phyloP scores from a whole-genome alignment of 2,329 filamentous ascomycete genomes.

The Fusarium ramigenum region DNA sequence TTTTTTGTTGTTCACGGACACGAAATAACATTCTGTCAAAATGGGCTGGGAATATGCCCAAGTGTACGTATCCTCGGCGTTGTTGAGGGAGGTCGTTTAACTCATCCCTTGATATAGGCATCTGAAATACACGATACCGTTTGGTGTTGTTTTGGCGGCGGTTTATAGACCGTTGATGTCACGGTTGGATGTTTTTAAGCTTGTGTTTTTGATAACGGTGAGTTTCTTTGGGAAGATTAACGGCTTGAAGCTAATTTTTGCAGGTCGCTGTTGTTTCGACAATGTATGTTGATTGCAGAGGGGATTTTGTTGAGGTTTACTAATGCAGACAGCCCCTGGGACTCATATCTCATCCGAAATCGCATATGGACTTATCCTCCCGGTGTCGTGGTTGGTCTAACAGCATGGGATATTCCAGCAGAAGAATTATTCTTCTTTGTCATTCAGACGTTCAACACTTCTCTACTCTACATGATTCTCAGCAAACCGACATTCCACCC shows the following conservation, averaged over 20 bases:
- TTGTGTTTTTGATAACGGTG: conserved; percentile 32
- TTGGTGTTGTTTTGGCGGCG: conserved; percentile 15
- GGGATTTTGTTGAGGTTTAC: neutral
- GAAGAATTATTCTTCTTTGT: conserved; percentile 83
- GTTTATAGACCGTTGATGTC: conserved; percentile 32
- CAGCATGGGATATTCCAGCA: conserved; percentile 70
- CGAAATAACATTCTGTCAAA: conserved; percentile 19
- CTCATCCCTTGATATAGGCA: conserved; percentile 22
- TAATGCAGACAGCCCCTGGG: conserved; percentile 65
- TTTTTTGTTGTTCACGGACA: neutral
- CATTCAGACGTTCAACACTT: conserved; percentile 79
- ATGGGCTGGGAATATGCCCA: conserved; percentile 39
- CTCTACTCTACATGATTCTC: conserved; percentile 72
- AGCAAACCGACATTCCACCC: conserved; percentile 70
- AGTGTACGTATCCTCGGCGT: conserved; percentile 23
- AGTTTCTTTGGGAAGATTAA: rapidly evolving
- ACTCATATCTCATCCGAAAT: conserved; percentile 75
- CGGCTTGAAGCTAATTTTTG: neutral
- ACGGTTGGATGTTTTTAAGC: conserved; percentile 25
- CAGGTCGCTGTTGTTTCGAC: conserved; percentile 68
- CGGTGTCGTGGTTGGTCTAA: conserved; percentile 70
- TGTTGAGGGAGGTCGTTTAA: neutral
- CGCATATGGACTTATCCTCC: conserved; percentile 77
- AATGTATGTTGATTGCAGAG: conserved; percentile 47
- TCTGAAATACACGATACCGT: conserved; percentile 38